phyloP scores from a whole-genome alignment of 208 protist species.

The Trypanosoma mega region DNA sequence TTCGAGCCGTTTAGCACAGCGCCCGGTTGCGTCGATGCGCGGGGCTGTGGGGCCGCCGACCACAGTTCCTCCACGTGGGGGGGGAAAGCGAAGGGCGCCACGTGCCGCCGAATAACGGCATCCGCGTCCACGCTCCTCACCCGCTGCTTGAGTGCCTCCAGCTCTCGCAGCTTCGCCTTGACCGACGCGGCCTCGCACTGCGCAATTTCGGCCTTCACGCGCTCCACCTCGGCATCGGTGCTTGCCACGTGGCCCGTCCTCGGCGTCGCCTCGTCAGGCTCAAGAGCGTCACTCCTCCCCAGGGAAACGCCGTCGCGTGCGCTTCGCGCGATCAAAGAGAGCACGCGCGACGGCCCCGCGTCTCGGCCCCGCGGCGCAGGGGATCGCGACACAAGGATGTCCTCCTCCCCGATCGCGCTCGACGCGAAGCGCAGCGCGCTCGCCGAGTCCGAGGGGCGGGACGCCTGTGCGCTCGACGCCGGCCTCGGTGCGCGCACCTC shows the following conservation, averaged over 20 bases:
- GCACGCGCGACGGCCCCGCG: no score
- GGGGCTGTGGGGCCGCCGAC: constrained; percentile 2
- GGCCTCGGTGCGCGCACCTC: no score
- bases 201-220: constrained; percentile 32
- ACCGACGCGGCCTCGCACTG: constrained; percentile 46
- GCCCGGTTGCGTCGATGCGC: not conserved
- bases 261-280: not conserved
- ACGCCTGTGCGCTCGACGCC: constrained; percentile 1
- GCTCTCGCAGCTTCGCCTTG: constrained; percentile 50
- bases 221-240: constrained; percentile 50
- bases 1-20: constrained; percentile 39
- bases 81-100: constrained; percentile 48
- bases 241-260: constrained; percentile 1
- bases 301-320: not conserved
- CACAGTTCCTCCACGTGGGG: constrained; percentile 56
- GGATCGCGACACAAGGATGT: no score
- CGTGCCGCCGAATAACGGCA: constrained; percentile 25
- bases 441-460: not conserved
- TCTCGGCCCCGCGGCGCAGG: no score
- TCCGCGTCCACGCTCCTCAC: constrained; percentile 41
- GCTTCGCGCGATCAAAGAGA: no score
- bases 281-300: not conserved
- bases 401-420: no score
- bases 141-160: constrained; percentile 51
- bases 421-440: no score